Evolutionary conservation across 2,329 filamentous ascomycete species (phyloP), one percentile per base, ranked within the genome.

Genomic region (Colletotrichum aenigma): DNA sequence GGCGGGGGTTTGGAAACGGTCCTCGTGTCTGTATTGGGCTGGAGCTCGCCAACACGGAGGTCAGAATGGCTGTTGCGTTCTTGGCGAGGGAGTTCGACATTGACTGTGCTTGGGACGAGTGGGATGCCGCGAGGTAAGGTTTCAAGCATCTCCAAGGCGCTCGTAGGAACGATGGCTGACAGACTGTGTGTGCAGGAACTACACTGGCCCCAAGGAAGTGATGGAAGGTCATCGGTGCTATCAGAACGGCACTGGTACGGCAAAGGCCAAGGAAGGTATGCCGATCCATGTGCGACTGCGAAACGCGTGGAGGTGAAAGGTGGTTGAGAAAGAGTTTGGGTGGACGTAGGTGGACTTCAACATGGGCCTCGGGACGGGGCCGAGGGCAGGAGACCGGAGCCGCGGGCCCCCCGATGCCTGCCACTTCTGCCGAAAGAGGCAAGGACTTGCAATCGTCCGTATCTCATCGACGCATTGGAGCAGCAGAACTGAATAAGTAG

Each of bases 1-100:
- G 86, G 85, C 82, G 88, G 13, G 85, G 88, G 2, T 92, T 92
- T 78, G 88, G 88, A 55, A 83, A 87, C 55, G 90, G 90, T 0
- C 86, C 87, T 6, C 81, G 90, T 12, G 89, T 87, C 32, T 92
- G 90, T 76, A 87, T 92, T 32, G 90, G 90, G 0, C 87, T 91
- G 81, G 87, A 89, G 77, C 82, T 92, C 34, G 90, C 89, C 4
- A 86, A 90, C 81, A 84, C 89, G 21, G 90, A 92, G 80, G 82
- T 89, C 18, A 87, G 87, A 70, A 81, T 89, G 36, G 86, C 89
- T 6, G 78, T 91, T 16, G 86, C 88, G 4, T 81, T 91, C 77
- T 85, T 87, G 3, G 80, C 88, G 1, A 79, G 89, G 34, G 84
- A 85, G 16, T 90, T 91, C 55, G 89, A 91, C 36, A 87, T 92